Evolutionary conservation across 768 basidiomycete species (phyloP), one percentile per base, ranked within the genome.

Genomic region (Russula foetens): DNA sequence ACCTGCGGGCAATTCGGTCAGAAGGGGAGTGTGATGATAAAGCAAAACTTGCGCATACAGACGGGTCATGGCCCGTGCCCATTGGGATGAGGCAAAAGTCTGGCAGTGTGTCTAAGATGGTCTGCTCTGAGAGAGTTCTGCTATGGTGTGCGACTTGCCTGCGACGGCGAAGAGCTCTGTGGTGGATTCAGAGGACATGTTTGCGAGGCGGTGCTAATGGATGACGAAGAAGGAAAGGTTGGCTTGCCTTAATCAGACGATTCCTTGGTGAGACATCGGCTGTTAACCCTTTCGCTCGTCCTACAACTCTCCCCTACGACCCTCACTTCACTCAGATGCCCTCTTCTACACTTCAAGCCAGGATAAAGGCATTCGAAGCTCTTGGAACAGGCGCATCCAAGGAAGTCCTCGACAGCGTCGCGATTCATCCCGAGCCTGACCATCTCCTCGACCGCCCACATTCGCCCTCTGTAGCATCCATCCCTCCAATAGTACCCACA

Each of bases 51-150:
- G 21, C 21, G 61, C 80, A 48, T 64, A 88, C 92, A 7, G 89
- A 92, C 24, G 89, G 74, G 31, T 84, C 81, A 17, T 44, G 55
- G 14, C 72, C 81, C 2, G 88, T 90, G 58, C 92, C 92, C 56
- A 94, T 86, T 14, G 92, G 92, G 58, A 93, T 85, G 41, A 94
- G 81, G 68, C 92, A 94, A 69, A 95, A 92, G 71, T 94, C 92
- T 92, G 35, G n/a, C 15, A 46, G 41, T 43, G 28, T 41, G 21
- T n/a, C n/a, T n/a, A 41, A 31, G 53, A 63, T 43, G 48, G 8
- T 3, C 7, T 26, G 8, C 19, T 29, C n/a, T 14, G 41, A 29
- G n/a, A 38, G 6, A 11, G 38, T 52, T 11, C 31, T 58, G 41
- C 38, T 38, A 63, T 2, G 49, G 41, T 28, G 44, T 5, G 28